Base-by-base conservation (phyloP, 495 filamentous ascomycete genomes). In the Hypomontagnella monticulosa region DNA sequence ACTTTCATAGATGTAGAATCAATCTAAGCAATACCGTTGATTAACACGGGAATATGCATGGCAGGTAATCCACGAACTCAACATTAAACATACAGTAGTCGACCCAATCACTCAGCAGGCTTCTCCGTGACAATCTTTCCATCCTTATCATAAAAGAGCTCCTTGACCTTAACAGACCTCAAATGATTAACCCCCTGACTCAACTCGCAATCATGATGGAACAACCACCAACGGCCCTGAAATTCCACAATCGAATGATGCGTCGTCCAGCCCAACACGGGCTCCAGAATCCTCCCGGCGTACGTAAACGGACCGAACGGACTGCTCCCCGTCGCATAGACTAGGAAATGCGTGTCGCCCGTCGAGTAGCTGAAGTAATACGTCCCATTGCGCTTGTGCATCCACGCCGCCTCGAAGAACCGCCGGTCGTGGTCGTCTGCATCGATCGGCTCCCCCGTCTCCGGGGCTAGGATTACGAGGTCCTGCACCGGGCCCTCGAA, bases 361-460 rank as follows among this genome's bases (percentile, higher is more conserved):
- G 89, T 91, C 63, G 88, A 90, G 76, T 91, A 91, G 36, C 81
- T 85, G 72, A 91, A 91, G 74, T 93, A 93, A 75, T 91, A 92
- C 55, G 72, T 81, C 4, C 80, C 87, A 2, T 81, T 77, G 66
- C 87, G 84, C 71, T 80, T 82, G 67, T 91, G 88, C 84, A 91
- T 84, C 88, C 88, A 91, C 16, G 89, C 84, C 0, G 89, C 89
- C 79, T 92, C 89, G 76, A 92, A 91, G 80, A 91, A 92, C n/a
- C 89, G 78, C 4, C 88, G 68, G 53, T 89, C 86, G 75, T 91
- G 88, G 72, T 91, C 87, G 76, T 88, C 83, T 20, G 88, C 84
- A 1, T 63, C 47, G 46, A 92, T 71, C 1, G 78, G 85, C 72
- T 85, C 63, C 11, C 88, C 86, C 3, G 81, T 82, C 69, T 85